Evolutionary conservation across 1,284 basidiomycete species (phyloP).

Genomic region (Tylopilus sp.): DNA sequence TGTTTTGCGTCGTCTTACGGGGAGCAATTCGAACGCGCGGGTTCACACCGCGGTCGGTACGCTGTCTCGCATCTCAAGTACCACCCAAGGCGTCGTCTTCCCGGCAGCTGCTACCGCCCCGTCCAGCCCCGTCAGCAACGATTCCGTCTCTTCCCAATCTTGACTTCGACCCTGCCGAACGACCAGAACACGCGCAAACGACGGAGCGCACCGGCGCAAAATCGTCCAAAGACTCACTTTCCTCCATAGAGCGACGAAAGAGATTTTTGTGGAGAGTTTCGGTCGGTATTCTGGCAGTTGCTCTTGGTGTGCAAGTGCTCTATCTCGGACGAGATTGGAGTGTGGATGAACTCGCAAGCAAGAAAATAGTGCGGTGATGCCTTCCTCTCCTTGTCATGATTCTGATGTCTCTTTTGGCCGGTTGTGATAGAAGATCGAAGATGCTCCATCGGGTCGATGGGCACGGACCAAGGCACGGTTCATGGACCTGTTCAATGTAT

Average conservation of each 20-base stretch:
- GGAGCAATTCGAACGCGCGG: slow-evolving; percentile 19
- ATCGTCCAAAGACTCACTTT: slow-evolving; percentile 66
- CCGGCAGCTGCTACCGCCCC: slow-evolving; percentile 6
- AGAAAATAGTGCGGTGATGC: slow-evolving; percentile 44
- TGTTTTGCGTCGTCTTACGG: slow-evolving; percentile 26
- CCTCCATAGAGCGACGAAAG: slow-evolving; percentile 67
- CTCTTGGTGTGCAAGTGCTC: slow-evolving; percentile 40
- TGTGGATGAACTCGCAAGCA: slow-evolving; percentile 46
- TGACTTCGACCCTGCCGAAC: slow-evolving; percentile 51
- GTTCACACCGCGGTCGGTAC: slow-evolving; percentile 17
- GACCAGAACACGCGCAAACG: slow-evolving; percentile 17
- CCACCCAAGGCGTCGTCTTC: slow-evolving; percentile 15
- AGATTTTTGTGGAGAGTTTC: slow-evolving; percentile 50
- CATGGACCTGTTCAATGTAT: slow-evolving; percentile 58
- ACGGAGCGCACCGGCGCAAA: slow-evolving; percentile 58
- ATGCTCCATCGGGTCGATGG: slow-evolving; percentile 56
- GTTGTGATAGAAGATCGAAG: slow-evolving; percentile 46
- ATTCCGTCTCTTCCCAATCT: slow-evolving; percentile 39
- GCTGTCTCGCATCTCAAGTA: slow-evolving; percentile 23
- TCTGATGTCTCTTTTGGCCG: slow-evolving; percentile 17
- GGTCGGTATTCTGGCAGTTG: slow-evolving; percentile 51
- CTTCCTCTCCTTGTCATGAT: slow-evolving; percentile 8
- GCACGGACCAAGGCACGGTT: slow-evolving; percentile 58
- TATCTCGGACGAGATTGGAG: slow-evolving; percentile 64
- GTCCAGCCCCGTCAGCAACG: slow-evolving; percentile 8